Base-by-base conservation (phyloP, 139 green algal species). In the Asterochloris erici region DNA sequence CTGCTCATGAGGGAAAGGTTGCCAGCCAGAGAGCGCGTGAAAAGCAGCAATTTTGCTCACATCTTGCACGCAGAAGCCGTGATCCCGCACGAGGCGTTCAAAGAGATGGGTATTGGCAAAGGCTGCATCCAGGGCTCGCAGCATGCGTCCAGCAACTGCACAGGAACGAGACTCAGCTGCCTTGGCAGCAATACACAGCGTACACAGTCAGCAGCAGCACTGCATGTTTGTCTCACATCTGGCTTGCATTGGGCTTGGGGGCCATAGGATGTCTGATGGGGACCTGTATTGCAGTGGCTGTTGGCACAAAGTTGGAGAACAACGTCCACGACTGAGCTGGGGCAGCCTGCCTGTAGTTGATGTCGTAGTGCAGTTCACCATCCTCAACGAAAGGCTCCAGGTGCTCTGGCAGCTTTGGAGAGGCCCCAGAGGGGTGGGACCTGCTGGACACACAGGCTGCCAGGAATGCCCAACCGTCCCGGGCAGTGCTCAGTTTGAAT, bases 241-340 rank as follows among this genome's bases (percentile, higher is more conserved):
- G n/a, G 70, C 28, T 47, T 85, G 82, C 14, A 74, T 62, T n/a
- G 38, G 74, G 11, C 74, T 82, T 24, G 82, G 21, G 62, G 82
- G 82, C 82, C 82, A 85, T 10, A 85, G 60, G 23, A 26, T 70
- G 24, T 85, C 82, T 69, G 82, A 71, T n/a, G 82, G 38, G 23
- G 38, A 73, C 74, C 75, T 85, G 74, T 54, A 54, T 6, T 54
- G 38, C 38, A 54, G 38, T 54, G 38, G 38, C 38, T 54, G 38
- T 54, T 54, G 38, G 38, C 6, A 54, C 38, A 54, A 10, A 54
- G 38, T 54, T 10, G 38, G 4, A 38, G 23, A 66, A 12, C 38
- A 63, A 11, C 29, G 74, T 28, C 26, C 63, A 9, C 10, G 1
- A 29, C n/a, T 29, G 9, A 60, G 10, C 71, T 24, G 16, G 66